Conservation (phyloP, 176 grass and related monocot genomes). For the Echinochloa phyllopogon region DNA sequence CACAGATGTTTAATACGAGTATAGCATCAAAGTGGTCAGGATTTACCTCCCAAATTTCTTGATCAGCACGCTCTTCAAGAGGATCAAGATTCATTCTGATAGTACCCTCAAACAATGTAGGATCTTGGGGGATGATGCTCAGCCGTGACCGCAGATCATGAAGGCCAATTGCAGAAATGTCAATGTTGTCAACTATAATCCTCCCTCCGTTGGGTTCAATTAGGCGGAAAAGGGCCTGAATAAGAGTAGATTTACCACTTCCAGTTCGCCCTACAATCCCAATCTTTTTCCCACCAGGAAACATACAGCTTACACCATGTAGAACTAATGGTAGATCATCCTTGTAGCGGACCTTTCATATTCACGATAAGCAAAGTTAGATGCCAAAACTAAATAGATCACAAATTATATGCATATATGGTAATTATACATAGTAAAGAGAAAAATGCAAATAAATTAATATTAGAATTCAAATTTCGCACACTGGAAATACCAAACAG, state of each 20-base stretch:
- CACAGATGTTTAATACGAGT: constrained; percentile 5
- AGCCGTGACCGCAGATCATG: constrained; percentile 88
- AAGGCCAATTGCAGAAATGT: constrained; percentile 84
- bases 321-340: constrained; percentile 88
- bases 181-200: constrained; percentile 80
- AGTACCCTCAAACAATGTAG: constrained; percentile 95
- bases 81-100: constrained; percentile 97
- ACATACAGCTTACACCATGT: constrained; percentile 77
- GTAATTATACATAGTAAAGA: background rate
- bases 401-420: background rate
- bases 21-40: constrained; percentile 30
- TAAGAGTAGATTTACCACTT: constrained; percentile 99
- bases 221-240: constrained; percentile 95
- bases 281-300: constrained; percentile 89
- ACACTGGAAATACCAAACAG: background rate
- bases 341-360: constrained; percentile 84
- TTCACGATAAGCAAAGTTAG: constrained; percentile 31
- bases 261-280: constrained; percentile 98
- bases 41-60: constrained; percentile 89
- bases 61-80: constrained; percentile 75
- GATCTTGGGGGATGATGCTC: constrained; percentile 97
- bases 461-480: background rate
- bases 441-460: constrained; percentile 24
- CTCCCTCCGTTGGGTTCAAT: constrained; percentile 79
- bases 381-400: constrained; percentile 2